Percentiles rank a stretch among this genome's conserved stretches.
phyloP scores from a whole-genome alignment of 1,139 yeast species.

The Spencermartinsiella ligniputridi region DNA sequence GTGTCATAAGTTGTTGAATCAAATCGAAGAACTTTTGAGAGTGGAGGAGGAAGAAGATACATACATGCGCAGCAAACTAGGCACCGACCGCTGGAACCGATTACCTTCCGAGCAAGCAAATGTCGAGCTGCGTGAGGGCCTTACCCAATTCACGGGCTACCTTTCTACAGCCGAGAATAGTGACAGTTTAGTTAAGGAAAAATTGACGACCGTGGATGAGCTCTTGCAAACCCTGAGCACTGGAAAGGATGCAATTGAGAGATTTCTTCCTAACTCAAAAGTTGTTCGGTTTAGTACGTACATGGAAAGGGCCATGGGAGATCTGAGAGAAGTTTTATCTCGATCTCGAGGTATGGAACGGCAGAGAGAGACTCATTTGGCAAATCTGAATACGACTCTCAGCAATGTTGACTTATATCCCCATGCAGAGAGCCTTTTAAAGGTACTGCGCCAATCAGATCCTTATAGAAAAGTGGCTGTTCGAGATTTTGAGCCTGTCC shows the following conservation, averaged over 20 bases:
- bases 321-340: conserved; percentile 41
- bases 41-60: conserved; percentile 57
- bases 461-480: conserved; percentile 26
- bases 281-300: conserved; percentile 41
- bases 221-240: conserved; percentile 44
- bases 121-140: conserved; percentile 36
- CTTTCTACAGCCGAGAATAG: conserved; percentile 58
- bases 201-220: conserved; percentile 43
- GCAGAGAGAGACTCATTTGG: conserved; percentile 26
- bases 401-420: conserved; percentile 30
- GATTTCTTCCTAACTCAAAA: conserved; percentile 49
- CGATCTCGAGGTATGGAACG: conserved; percentile 26
- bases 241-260: conserved; percentile 39
- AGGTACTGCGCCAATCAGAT: conserved; percentile 19
- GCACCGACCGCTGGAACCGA: conserved; percentile 45
- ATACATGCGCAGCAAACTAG: conserved; percentile 44
- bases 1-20: conserved; percentile 39
- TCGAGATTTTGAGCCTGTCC: conserved; percentile 31
- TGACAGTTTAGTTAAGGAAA: conserved; percentile 48
- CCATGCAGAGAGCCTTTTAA: conserved; percentile 22
- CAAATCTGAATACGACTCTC: conserved; percentile 26
- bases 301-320: conserved; percentile 37
- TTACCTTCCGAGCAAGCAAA: conserved; percentile 25
- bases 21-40: conserved; percentile 45
- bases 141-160: conserved; percentile 46